Evolutionary conservation across 2,329 filamentous ascomycete species (phyloP), one percentile per base, ranked within the genome.

Genomic region (Pyricularia pennisetigena): DNA sequence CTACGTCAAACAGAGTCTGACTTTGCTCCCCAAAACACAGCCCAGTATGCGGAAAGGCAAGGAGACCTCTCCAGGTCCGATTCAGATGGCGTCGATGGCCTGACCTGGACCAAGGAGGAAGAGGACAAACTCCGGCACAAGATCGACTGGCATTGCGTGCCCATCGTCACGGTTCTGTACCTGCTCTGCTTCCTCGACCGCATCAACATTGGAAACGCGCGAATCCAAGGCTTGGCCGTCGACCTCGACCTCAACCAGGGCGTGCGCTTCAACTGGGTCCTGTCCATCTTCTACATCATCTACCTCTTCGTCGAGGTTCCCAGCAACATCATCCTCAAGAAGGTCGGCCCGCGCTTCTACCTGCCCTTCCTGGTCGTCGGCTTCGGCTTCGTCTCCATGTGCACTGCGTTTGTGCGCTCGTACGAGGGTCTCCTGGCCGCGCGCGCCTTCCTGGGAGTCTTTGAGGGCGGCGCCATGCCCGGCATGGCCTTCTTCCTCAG

Each of bases 361-460:
- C 81, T 88, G 12, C 83, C 85, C 1, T 75, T 82, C 29, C 79
- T 87, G 9, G 83, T 87, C 9, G 77, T 82, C 65, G 82, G 82
- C 5, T 88, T 87, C 69, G 86, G 86, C 0, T 71, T 85, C 8
- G 80, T 87, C 16, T 85, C 83, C 3, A 73, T 87, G 16, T 82
- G 80, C 75, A 84, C 81, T 8, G 82, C 84, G 1, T 87, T 87
- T 70, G 82, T 85, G 26, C 75, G 75, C 3, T 79, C 76, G 63
- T 85, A 82, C 68, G 73, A 75, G 20, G 79, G 81, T 20, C 78
- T 87, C 2, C 76, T 84, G 68, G 80, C 74, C 4, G 78, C 81
- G 4, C 79, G 59, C 8, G 67, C 57, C 23, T 94, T 97, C 77
- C 84, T 97, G 0, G 94, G 94, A 9, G 71, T 86, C 5, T 85